phyloP scores from a whole-genome alignment of 441 rosid species.

The Corymbia citriodora region DNA sequence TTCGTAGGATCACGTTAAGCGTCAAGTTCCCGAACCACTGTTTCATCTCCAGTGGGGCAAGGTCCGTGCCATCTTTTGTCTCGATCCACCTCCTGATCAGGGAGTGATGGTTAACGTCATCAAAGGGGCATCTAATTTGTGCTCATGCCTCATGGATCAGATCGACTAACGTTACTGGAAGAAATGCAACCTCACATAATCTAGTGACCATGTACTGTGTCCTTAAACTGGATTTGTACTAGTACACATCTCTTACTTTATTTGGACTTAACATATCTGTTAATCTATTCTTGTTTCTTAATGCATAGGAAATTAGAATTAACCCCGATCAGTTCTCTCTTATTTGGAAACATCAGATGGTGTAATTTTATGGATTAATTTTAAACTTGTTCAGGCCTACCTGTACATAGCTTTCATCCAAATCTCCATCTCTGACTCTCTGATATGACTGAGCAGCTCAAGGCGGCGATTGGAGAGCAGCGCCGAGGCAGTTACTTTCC shows the following conservation, averaged over 20 bases:
- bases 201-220: neutral
- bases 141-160: neutral
- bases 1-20: slow-evolving; percentile 30
- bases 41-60: slow-evolving; percentile 26
- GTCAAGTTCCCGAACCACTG: slow-evolving; percentile 30
- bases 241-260: neutral
- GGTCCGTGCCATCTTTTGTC: neutral
- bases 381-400: neutral
- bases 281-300: neutral
- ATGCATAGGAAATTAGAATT: neutral
- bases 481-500: slow-evolving; percentile 28
- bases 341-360: neutral
- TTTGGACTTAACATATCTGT: neutral
- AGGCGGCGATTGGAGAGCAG: slow-evolving; percentile 42
- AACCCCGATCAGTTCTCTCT: neutral
- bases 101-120: neutral
- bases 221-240: neutral
- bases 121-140: neutral
- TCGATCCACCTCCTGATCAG: slow-evolving; percentile 7
- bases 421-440: slow-evolving; percentile 26
- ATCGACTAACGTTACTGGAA: neutral
- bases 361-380: neutral
- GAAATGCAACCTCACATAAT: neutral
- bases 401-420: slow-evolving; percentile 21
- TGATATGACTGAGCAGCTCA: slow-evolving; percentile 24